Percentiles rank a stretch among this genome's conserved stretches.
phyloP scores from a whole-genome alignment of 371 early-diverging fungal species.

The Mucor indicus region DNA sequence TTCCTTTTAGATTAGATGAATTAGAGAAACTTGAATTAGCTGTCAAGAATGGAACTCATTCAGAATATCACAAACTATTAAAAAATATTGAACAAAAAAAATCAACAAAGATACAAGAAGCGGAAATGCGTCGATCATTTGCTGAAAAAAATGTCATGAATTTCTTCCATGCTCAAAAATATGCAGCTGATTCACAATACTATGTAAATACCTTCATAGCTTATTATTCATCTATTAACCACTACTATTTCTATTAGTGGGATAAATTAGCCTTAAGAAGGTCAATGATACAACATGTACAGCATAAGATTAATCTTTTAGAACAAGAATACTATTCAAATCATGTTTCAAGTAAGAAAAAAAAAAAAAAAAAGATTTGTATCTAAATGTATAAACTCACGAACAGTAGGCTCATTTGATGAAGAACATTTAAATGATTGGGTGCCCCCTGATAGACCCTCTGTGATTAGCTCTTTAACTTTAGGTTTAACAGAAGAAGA shows the following conservation, averaged over 20 bases:
- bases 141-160: slow-evolving; percentile 21
- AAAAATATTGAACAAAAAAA: slow-evolving; percentile 22
- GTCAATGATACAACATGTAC: slow-evolving; percentile 31
- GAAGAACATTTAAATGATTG: slow-evolving; percentile 32
- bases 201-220: slow-evolving; percentile 13
- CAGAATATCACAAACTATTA: slow-evolving; percentile 24
- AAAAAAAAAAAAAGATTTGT: not conserved
- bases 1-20: slow-evolving; percentile 20
- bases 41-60: slow-evolving; percentile 28
- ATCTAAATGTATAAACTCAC: no score
- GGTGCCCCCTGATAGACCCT: slow-evolving; percentile 37
- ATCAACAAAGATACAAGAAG: slow-evolving; percentile 15
- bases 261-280: slow-evolving; percentile 28
- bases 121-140: slow-evolving; percentile 25
- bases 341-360: slow-evolving; percentile 24
- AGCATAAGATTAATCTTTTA: slow-evolving; percentile 23
- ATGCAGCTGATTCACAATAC: slow-evolving; percentile 29
- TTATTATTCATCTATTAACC: not conserved
- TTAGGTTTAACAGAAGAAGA: slow-evolving; percentile 33
- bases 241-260: slow-evolving; percentile 17
- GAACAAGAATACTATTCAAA: slow-evolving; percentile 33
- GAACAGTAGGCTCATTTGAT: slow-evolving; percentile 25
- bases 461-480: slow-evolving; percentile 38
- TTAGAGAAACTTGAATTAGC: slow-evolving; percentile 27
- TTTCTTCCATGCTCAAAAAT: slow-evolving; percentile 20